Conservation (phyloP, 2,329 filamentous ascomycete genomes). For the Cladosporium sp. region DNA sequence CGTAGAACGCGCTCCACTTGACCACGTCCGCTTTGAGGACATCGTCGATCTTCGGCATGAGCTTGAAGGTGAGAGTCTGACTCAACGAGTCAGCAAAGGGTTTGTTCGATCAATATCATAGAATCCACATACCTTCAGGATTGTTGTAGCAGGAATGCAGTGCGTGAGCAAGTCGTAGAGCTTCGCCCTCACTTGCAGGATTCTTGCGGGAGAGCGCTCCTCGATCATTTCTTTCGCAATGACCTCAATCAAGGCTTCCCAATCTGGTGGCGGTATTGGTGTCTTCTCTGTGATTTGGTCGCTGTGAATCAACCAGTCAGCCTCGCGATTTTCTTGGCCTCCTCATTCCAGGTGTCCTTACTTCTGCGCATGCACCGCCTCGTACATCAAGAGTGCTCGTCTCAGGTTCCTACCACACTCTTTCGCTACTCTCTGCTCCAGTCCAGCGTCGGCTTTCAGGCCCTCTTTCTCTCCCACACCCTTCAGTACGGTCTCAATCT, state of each 20-base stretch:
- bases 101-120: neutral
- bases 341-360: slow-evolving; percentile 50
- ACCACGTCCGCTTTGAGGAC: slow-evolving; percentile 87
- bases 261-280: slow-evolving; percentile 90
- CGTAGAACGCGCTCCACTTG: slow-evolving; percentile 95
- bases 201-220: slow-evolving; percentile 85
- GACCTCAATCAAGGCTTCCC: slow-evolving; percentile 87
- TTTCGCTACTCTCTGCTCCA: slow-evolving; percentile 83
- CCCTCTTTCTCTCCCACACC: slow-evolving; percentile 74
- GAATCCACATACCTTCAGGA: slow-evolving; percentile 65
- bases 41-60: slow-evolving; percentile 85
- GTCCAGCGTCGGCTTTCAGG: slow-evolving; percentile 71
- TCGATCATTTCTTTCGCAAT: slow-evolving; percentile 92
- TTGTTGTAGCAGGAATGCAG: slow-evolving; percentile 92
- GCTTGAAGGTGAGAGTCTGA: slow-evolving; percentile 83
- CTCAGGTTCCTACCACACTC: slow-evolving; percentile 90
- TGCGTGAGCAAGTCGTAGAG: slow-evolving; percentile 97
- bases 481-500: slow-evolving; percentile 77
- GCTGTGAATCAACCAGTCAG: slow-evolving; percentile 52
- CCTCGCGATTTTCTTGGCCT: neutral
- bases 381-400: slow-evolving; percentile 91
- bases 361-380: slow-evolving; percentile 97
- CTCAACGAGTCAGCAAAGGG: neutral
- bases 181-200: slow-evolving; percentile 84
- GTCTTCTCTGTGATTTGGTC: slow-evolving; percentile 88